Evolutionary conservation across 148 eudicot species (phyloP), one percentile per base, ranked within the genome.

Genomic region (Amaranthus hypochondriacus): DNA sequence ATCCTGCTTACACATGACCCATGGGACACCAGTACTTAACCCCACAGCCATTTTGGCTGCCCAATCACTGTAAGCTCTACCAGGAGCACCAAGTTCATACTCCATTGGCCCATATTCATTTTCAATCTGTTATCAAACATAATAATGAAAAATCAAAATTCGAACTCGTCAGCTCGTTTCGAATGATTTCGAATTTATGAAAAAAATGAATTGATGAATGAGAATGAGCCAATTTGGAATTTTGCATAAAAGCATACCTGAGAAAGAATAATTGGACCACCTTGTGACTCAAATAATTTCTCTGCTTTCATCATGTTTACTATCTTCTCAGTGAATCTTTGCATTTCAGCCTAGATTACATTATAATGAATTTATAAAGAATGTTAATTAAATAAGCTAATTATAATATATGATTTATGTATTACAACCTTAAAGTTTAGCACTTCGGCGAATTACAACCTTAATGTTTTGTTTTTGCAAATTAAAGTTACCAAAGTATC

Each of bases 1-100:
- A 71, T 88, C 92, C 79, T 94, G 97, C 85, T 92, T 89, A 86
- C 98, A 94, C 98, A 94, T 94, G 75, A 92, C 82, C 98, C 98
- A 94, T 49, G 98, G 98, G 44, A 92, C 97, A 62, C 97, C 98
- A 4, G 96, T 92, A 70, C 79, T 80, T n/a, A 86, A 87, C 66
- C 82, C 89, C 28, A 90, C 78, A 15, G 97, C 98, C 97, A 94
- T 89, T 73, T 87, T 82, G 5, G 98, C 97, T 56, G 97, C 97
- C 98, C 98, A 94, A 73, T 85, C 70, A n/a, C 92, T 50, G 80
- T 94, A 94, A 56, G 86, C 79, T 76, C 68, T 64, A 65, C 89
- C 97, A 9, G 92, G 85, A 66, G 85, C 93, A 48, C 98, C 98
- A 6, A 80, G 70, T 69, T 80, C 88, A 69, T 81, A 71, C 73